These are phyloP conservation scores for Scheffersomyces spartinae DNA, from an alignment of 805 yeast genomes.

Conservation along the genomic window DNA sequence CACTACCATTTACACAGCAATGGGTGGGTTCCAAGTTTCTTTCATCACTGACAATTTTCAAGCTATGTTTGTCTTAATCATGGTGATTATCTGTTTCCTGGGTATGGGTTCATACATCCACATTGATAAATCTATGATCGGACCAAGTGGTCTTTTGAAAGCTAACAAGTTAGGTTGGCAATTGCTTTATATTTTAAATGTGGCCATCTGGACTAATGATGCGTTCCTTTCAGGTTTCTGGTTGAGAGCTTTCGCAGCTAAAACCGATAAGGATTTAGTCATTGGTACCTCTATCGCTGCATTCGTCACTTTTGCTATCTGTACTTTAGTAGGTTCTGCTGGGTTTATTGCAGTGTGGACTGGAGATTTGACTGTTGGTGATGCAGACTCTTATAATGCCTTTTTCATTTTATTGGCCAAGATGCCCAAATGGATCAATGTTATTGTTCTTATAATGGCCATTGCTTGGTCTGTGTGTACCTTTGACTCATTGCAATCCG, in stretches of 20 bases:
- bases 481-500: constrained; percentile 81
- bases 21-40: constrained; percentile 85
- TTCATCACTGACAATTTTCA: constrained; percentile 82
- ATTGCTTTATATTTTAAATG: constrained; percentile 67
- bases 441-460: constrained; percentile 66
- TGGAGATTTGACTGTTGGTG: constrained; percentile 44
- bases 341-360: constrained; percentile 92
- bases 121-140: constrained; percentile 52
- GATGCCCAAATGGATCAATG: constrained; percentile 81
- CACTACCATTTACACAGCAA: constrained; percentile 74
- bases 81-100: constrained; percentile 59
- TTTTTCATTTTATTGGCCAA: constrained; percentile 59
- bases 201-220: constrained; percentile 85
- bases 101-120: constrained; percentile 69
- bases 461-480: constrained; percentile 76
- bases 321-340: constrained; percentile 66
- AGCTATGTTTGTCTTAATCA: constrained; percentile 57
- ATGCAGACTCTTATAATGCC: constrained; percentile 51
- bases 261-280: constrained; percentile 59
- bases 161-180: constrained; percentile 80
- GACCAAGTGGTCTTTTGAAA: constrained; percentile 52
- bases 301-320: constrained; percentile 47
- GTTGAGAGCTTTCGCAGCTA: constrained; percentile 88
- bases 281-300: constrained; percentile 73
- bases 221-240: constrained; percentile 88